A percentile compares a stretch with the other conserved stretches of the same genome.
These are phyloP conservation scores for Orychophragmus violaceus DNA, from an alignment of 345 rosid genomes.

Conservation along the genomic window DNA sequence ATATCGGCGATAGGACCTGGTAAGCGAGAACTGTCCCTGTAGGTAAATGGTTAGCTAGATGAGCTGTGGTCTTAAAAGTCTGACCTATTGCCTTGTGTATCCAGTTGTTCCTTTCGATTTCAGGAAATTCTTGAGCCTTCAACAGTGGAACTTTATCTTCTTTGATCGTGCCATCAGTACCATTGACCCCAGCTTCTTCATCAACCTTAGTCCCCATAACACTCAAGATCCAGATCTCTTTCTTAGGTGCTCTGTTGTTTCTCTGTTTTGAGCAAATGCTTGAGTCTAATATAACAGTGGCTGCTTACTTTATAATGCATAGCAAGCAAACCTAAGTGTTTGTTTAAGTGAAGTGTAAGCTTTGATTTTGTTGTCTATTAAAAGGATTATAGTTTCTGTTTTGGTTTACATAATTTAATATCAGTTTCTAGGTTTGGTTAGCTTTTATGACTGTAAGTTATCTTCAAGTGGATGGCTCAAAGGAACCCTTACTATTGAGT, in stretches of 20 bases:
- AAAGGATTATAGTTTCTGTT: background rate
- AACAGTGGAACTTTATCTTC: constrained; percentile 11
- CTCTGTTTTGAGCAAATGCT: constrained; percentile 10
- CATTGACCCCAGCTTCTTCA: constrained; percentile 19
- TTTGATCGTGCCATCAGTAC: background rate
- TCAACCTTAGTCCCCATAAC: constrained; percentile 23
- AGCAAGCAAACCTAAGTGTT: constrained; percentile 8
- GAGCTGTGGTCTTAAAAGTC: constrained; percentile 75
- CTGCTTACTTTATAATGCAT: background rate
- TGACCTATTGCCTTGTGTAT: constrained; percentile 69
- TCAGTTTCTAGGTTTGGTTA: background rate
- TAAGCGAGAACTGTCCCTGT: constrained; percentile 85
- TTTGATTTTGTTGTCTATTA: background rate
- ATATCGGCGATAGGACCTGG: constrained; percentile 68
- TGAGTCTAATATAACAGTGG: background rate
- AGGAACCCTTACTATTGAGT: background rate
- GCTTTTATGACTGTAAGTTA: background rate
- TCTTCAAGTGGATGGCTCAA: background rate
- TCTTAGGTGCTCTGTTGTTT: background rate
- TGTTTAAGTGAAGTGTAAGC: constrained; percentile 1
- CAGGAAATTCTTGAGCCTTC: constrained; percentile 30
- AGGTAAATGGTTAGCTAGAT: constrained; percentile 78
- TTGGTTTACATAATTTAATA: background rate
- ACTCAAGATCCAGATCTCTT: background rate
- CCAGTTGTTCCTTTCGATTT: constrained; percentile 34